These are phyloP conservation scores for Marchantia paleacea DNA, from an alignment of 225 moss, liverwort and hornwort genomes.

Conservation along the genomic window DNA sequence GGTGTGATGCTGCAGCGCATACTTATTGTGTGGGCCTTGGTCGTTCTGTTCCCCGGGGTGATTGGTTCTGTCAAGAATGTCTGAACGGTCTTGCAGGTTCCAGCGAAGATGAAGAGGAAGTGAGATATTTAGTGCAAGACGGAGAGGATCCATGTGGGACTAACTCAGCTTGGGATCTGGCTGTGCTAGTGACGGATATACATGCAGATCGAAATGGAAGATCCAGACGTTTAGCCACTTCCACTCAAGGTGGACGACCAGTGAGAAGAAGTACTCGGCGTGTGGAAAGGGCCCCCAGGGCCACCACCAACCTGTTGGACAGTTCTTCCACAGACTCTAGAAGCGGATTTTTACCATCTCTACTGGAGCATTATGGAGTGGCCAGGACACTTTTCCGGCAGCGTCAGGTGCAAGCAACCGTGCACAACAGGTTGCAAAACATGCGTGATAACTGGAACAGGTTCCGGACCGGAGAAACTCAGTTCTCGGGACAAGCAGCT, in stretches of 20 bases:
- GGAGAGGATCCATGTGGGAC: conserved; percentile 36
- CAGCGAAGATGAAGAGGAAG: conserved; percentile 51
- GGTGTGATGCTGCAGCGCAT: conserved; percentile 91
- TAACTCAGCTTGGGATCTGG: conserved; percentile 32
- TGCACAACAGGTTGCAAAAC: conserved; percentile 68
- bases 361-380: conserved; percentile 51
- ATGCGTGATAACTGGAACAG: conserved; percentile 78
- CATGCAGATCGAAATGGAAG: conserved; percentile 22
- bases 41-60: conserved; percentile 73
- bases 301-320: conserved; percentile 16
- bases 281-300: conserved; percentile 22
- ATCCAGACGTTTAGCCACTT: conserved; percentile 27
- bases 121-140: conserved; percentile 39
- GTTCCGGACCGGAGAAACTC: conserved; percentile 65
- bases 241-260: conserved; percentile 11
- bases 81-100: conserved; percentile 41
- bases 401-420: conserved; percentile 52
- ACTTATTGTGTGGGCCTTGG: conserved; percentile 94
- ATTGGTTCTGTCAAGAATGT: conserved; percentile 87
- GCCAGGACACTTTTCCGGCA: conserved; percentile 86
- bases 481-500: conserved; percentile 48
- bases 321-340: conserved; percentile 17
- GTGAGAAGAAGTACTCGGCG: conserved; percentile 42
- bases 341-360: conserved; percentile 30
- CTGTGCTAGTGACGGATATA: conserved; percentile 25